Base-by-base conservation (phyloP, 73 alveolate genomes). In the Halteria grandinella region DNA sequence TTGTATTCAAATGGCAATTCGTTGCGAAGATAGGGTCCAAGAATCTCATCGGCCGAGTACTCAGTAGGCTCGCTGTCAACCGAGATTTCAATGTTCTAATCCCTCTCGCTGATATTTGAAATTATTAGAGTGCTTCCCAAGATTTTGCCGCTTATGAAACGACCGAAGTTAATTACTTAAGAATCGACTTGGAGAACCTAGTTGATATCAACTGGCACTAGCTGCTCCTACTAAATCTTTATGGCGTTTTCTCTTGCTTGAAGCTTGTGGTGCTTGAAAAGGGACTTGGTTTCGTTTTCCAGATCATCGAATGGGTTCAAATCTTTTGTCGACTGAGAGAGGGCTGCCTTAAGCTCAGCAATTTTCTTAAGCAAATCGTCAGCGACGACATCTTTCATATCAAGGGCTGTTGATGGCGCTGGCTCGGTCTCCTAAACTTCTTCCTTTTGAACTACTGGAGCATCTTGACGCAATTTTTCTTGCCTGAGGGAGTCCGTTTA, bases 61-160 rank as follows among this genome's bases (percentile, higher is more conserved):
- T 20, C 51, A 23, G 32, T 55, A 1, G 11, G 27, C 20, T 55
- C n/a, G 14, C n/a, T 36, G 76, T 79, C 90, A 25, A 66, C 48
- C 20, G 41, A 28, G 24, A 78, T 24, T 15, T 78, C 89, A 23
- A 78, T 66, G 25, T 34, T 78, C 24, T 64, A 48, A 25, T 78
- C 89, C 1, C 29, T 1, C 25, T 47, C 32, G 1, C 75, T 60
- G 2, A 45, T 47, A 37, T 78, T 78, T 7, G 62, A 20, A 23
- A 78, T 40, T 21, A 31, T 29, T 0, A 78, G 60, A 24, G 75
- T 78, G 55, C 89, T 78, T 1, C 89, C 89, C 6, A 79, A 58
- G 29, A 79, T 33, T 28, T 79, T 79, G 27, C 90, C 82, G 15
- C 83, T 53, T n/a, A 69, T 53, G 15, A 79, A 78, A n/a, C 32